Base-by-base conservation (phyloP, 164 flowering plant species). In the Nymphaea thermarum region DNA sequence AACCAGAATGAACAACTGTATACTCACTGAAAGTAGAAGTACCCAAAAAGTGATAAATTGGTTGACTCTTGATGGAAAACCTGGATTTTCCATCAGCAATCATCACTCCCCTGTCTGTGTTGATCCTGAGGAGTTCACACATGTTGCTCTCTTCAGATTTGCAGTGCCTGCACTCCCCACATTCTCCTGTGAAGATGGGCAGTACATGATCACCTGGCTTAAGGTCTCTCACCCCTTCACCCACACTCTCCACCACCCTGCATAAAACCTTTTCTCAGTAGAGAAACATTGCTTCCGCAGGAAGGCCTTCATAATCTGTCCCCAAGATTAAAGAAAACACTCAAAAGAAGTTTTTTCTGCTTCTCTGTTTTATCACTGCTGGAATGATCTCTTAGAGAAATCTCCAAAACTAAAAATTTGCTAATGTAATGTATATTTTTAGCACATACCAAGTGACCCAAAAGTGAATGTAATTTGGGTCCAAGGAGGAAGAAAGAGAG, bases 21-120 rank as follows among this genome's bases (percentile, higher is more conserved):
- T 64, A 64, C 16, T 64, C 66, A 42, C 66, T 64, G 43, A 64
- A 64, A 42, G 66, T 64, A 43, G 66, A 64, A 6, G 66, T 64
- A 1, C 66, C 66, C 5, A 64, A 10, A 41, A 64, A 64, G 66
- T 64, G 66, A 64, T 64, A 25, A 18, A 64, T 8, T 7, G 66
- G 66, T 42, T 64, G 18, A 8, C 43, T 44, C 16, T 64, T 64
- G 7, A 64, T 64, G 6, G 43, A 25, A 43, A 64, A 64, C 44
- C 66, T 3, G 42, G 66, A 64, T 41, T 64, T 64, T 41, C 11
- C 66, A 42, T 64, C 66, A 64, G 42, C 8, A 64, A 64, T 17
- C 66, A 64, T 64, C 6, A 64, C 66, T 42, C 66, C 66, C 42
- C 66, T 64, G 8, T 64, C 44, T 7, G 66, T 64, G 43, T 64